Conservation (phyloP, 169 alveolate species). For the Toxoplasma gondii region DNA sequence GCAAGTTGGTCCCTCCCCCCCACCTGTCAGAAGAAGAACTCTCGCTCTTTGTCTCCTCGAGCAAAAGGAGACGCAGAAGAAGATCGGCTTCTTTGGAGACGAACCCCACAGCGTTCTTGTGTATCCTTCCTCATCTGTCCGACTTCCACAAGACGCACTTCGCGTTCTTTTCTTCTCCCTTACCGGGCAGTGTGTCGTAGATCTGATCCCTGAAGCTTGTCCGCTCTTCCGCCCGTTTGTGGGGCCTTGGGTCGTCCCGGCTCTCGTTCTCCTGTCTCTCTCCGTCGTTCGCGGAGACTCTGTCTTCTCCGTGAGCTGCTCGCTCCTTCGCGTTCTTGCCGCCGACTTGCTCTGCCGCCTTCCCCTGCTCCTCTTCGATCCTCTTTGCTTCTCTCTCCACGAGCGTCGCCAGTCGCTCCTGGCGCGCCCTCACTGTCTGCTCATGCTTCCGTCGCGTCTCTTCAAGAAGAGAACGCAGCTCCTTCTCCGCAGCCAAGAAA, state of each 20-base stretch:
- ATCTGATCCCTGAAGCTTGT: not conserved
- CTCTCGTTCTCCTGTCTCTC: no score
- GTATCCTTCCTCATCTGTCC: no score
- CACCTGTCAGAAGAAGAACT: no score
- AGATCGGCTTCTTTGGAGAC: no score
- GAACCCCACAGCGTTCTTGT: no score
- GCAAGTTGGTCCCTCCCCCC: no score
- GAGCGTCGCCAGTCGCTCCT: not conserved
- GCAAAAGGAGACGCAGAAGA: no score
- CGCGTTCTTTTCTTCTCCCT: no score
- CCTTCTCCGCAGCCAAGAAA: not conserved
- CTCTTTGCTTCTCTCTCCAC: not conserved
- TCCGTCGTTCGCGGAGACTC: not conserved
- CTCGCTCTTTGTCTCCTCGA: no score
- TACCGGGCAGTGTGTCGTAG: not conserved
- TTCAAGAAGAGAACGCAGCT: not conserved
- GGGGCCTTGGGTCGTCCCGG: no score
- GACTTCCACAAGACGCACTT: no score
- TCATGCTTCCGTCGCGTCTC: not conserved
- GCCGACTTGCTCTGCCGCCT: not conserved
- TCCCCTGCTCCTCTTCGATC: not conserved
- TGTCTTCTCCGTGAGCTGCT: not conserved
- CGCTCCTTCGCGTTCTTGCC: not conserved
- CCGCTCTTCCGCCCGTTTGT: no score
- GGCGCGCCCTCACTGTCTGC: not conserved